phyloP scores from a whole-genome alignment of 192 early-diverging fungal species.

The Helicostylum pulchrum region DNA sequence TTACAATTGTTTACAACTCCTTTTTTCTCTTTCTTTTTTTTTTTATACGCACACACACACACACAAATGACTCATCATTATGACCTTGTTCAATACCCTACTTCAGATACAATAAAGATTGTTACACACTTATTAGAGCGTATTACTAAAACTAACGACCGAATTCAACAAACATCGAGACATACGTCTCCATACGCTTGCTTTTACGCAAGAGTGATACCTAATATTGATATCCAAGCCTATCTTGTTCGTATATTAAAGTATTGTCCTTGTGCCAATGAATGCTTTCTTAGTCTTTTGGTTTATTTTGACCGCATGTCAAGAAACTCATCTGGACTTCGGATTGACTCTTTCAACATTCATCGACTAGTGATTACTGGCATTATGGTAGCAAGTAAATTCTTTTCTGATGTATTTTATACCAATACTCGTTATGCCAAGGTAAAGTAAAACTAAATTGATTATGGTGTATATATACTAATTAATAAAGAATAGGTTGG shows the following conservation, averaged over 20 bases:
- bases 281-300: constrained; percentile 80
- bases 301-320: constrained; percentile 87
- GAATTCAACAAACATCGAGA: constrained; percentile 20
- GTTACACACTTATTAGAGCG: constrained; percentile 51
- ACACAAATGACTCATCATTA: not conserved
- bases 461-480: not conserved
- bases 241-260: constrained; percentile 86
- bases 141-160: constrained; percentile 59
- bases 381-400: constrained; percentile 84
- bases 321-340: constrained; percentile 40
- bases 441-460: constrained; percentile 27
- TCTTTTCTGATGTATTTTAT: constrained; percentile 90
- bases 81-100: constrained; percentile 34
- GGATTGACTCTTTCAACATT: constrained; percentile 76
- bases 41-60: no score
- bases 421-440: constrained; percentile 87
- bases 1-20: no score
- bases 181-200: constrained; percentile 40
- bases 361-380: constrained; percentile 88
- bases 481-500: constrained; percentile 54
- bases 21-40: not conserved
- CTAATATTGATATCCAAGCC: constrained; percentile 81
- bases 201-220: constrained; percentile 89
- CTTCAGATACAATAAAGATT: constrained; percentile 52
- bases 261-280: constrained; percentile 89